Percentiles rank a stretch among this genome's conserved stretches.
phyloP scores from a whole-genome alignment of 768 basidiomycete species.

The Psilocybe cubensis region DNA sequence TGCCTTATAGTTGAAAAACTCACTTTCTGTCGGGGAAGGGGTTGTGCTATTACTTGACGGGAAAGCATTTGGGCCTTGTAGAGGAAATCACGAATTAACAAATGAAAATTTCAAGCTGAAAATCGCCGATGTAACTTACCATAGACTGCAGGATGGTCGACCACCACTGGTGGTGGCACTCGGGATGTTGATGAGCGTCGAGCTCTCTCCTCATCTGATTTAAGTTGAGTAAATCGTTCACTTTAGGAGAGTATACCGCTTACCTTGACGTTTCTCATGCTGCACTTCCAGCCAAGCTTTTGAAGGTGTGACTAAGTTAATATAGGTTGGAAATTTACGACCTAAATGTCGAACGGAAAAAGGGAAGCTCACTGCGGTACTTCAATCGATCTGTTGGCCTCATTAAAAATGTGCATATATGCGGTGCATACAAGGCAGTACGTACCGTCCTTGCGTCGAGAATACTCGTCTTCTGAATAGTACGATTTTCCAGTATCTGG shows the following conservation, averaged over 20 bases:
- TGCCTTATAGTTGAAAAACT: slow-evolving; percentile 9
- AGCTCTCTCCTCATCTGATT: not conserved
- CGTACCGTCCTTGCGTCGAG: slow-evolving; percentile 10
- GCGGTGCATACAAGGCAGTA: not conserved
- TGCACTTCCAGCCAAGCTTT: slow-evolving; percentile 29
- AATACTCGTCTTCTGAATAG: slow-evolving; percentile 24
- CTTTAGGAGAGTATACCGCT: not conserved
- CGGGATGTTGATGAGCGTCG: not conserved
- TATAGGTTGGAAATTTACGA: not conserved
- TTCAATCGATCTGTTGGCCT: slow-evolving; percentile 4
- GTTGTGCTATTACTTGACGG: slow-evolving; percentile 22
- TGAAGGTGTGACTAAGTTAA: slow-evolving; percentile 20
- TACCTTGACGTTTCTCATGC: slow-evolving; percentile 15
- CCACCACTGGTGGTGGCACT: not conserved
- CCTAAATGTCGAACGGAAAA: not conserved
- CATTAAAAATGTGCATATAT: not conserved
- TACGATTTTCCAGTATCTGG: slow-evolving; percentile 16
- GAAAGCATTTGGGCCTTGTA: slow-evolving; percentile 19
- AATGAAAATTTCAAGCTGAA: not conserved
- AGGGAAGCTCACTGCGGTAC: slow-evolving; percentile 6
- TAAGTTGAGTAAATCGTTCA: not conserved
- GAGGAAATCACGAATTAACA: not conserved
- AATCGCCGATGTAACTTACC: not conserved
- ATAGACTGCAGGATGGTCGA: not conserved
- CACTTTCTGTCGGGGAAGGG: slow-evolving; percentile 20